Conservation (phyloP, 2,329 filamentous ascomycete genomes). For the Aspergillus puulaauensis region DNA sequence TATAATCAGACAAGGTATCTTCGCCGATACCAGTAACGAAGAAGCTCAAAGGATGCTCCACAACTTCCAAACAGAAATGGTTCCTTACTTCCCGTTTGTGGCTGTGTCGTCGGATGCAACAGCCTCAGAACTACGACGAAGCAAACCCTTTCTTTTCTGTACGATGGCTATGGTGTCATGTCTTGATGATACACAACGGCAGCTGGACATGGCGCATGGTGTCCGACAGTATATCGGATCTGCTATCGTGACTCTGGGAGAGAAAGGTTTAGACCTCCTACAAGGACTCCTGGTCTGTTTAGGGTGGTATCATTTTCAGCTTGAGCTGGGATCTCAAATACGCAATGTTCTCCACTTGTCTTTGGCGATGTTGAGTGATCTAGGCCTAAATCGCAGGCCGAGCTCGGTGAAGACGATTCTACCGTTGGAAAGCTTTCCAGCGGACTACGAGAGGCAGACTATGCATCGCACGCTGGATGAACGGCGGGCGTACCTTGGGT, state of each 20-base stretch:
- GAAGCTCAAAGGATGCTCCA: neutral
- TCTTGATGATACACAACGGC: neutral
- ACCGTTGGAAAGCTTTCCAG: neutral
- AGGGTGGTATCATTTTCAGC: slow-evolving; percentile 41
- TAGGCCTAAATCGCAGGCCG: neutral
- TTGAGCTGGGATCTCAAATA: slow-evolving; percentile 41
- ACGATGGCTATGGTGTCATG: neutral
- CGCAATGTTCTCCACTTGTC: slow-evolving; percentile 53
- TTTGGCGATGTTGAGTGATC: slow-evolving; percentile 40
- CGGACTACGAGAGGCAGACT: neutral
- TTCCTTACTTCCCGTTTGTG: neutral
- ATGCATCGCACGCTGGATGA: slow-evolving; percentile 51
- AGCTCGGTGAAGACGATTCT: neutral
- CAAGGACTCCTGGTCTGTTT: slow-evolving; percentile 50
- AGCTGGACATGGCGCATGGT: neutral
- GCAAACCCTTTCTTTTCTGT: neutral
- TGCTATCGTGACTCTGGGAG: slow-evolving; percentile 37
- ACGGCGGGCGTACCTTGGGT: slow-evolving; percentile 51
- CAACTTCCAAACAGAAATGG: neutral
- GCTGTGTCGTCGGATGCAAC: neutral
- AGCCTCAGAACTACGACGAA: neutral
- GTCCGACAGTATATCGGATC: neutral
- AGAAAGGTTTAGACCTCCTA: slow-evolving; percentile 45
- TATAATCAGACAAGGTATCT: neutral
- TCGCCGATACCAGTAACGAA: neutral